Percentiles rank a stretch among this genome's conserved stretches.
Evolutionary conservation across 495 filamentous ascomycete genomes (phyloP).

Genomic region (Aspergillus conjunctus): DNA sequence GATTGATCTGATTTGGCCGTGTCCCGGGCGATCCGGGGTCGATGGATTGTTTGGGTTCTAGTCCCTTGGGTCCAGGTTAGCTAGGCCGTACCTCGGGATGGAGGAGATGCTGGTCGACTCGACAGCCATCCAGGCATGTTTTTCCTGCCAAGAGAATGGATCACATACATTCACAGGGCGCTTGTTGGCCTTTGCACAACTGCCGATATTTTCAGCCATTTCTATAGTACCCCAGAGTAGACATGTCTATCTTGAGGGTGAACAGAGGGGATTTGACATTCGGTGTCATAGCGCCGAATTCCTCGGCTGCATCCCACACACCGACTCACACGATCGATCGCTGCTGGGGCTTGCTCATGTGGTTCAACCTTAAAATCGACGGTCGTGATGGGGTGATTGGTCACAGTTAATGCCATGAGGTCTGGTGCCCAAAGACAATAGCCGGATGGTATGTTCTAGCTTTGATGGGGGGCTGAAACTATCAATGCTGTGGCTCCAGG

Average conservation of each 20-base stretch:
- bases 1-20: conserved; percentile 13
- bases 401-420: neutral
- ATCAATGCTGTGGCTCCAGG: no score
- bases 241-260: no score
- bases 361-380: neutral
- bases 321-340: neutral
- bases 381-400: neutral
- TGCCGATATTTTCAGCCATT: no score
- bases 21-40: conserved; percentile 30
- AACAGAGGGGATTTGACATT: no score
- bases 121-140: neutral
- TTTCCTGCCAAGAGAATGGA: no score
- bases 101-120: neutral
- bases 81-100: conserved; percentile 6
- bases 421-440: neutral
- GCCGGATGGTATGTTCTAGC: neutral
- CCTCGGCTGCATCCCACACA: neutral
- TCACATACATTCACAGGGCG: no score
- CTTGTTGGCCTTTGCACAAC: no score
- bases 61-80: neutral
- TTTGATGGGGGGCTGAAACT: no score
- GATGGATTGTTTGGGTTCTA: conserved; percentile 5
- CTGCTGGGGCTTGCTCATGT: neutral
- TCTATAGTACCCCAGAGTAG: no score
- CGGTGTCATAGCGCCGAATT: neutral